Percentiles rank a stretch among this genome's conserved stretches.
Evolutionary conservation across 2,329 filamentous ascomycete genomes (phyloP).

Genomic region (Scedosporium boydii): DNA sequence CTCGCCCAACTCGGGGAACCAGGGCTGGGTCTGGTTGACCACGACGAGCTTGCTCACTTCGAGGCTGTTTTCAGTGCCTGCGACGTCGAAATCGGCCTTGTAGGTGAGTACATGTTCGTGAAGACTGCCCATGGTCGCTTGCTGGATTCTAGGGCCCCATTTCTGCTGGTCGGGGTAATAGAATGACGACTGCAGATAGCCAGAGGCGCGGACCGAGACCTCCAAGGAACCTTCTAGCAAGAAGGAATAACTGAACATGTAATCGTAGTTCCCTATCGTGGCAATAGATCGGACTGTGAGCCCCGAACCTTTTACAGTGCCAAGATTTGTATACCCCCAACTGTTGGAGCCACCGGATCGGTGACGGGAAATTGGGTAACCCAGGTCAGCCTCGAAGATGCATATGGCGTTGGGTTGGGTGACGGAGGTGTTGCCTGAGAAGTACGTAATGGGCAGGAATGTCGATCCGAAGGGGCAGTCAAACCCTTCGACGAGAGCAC

Average conservation of each 20-base stretch:
- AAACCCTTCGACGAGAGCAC: slow-evolving; percentile 29
- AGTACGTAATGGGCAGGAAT: slow-evolving; percentile 23
- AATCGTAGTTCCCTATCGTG: slow-evolving; percentile 33
- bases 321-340: slow-evolving; percentile 20
- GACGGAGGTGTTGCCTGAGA: slow-evolving; percentile 19
- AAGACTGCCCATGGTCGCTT: slow-evolving; percentile 22
- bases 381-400: slow-evolving; percentile 27
- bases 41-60: slow-evolving; percentile 22
- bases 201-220: slow-evolving; percentile 27
- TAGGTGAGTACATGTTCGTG: slow-evolving; percentile 29
- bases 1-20: slow-evolving; percentile 24
- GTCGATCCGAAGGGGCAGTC: slow-evolving; percentile 30
- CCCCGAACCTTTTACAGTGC: slow-evolving; percentile 21
- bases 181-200: slow-evolving; percentile 24
- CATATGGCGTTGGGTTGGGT: slow-evolving; percentile 24
- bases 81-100: slow-evolving; percentile 30
- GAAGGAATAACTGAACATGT: slow-evolving; percentile 26
- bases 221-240: slow-evolving; percentile 27
- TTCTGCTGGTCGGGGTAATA: slow-evolving; percentile 22
- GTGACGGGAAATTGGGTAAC: slow-evolving; percentile 26
- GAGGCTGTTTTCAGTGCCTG: slow-evolving; percentile 23
- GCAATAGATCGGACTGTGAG: slow-evolving; percentile 14
- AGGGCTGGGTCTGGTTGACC: slow-evolving; percentile 22
- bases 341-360: slow-evolving; percentile 14
- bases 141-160: slow-evolving; percentile 24